Conservation (phyloP, 2,329 filamentous ascomycete genomes). For the Dothideomycetidae sp. region DNA sequence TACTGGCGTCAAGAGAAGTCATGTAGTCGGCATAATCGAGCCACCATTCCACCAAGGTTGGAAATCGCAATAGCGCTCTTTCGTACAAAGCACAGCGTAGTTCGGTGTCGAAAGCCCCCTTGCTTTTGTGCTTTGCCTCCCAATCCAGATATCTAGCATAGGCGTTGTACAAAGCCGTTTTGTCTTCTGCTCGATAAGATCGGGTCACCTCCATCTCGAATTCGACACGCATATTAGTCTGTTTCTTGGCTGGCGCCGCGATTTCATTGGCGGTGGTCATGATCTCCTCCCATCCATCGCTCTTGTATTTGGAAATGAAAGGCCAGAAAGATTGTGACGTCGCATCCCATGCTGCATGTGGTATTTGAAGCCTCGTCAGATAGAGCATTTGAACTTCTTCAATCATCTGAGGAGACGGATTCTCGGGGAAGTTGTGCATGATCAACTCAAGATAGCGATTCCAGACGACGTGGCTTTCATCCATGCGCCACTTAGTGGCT, state of each 20-base stretch:
- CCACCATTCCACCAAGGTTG: slow-evolving; percentile 64
- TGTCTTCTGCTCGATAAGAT: slow-evolving; percentile 43
- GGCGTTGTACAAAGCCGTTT: slow-evolving; percentile 39
- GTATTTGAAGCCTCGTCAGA: slow-evolving; percentile 53
- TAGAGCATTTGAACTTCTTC: slow-evolving; percentile 55
- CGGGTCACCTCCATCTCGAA: slow-evolving; percentile 53
- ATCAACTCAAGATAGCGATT: slow-evolving; percentile 62
- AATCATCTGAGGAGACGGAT: slow-evolving; percentile 42
- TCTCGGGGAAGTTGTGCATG: slow-evolving; percentile 49
- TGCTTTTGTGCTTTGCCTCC: slow-evolving; percentile 49
- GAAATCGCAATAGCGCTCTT: slow-evolving; percentile 60
- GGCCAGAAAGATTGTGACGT: slow-evolving; percentile 62
- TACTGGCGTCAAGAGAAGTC: slow-evolving; percentile 30
- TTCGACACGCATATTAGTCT: slow-evolving; percentile 49
- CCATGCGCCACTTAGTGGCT: slow-evolving; percentile 57
- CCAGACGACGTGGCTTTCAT: slow-evolving; percentile 67
- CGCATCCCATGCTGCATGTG: slow-evolving; percentile 60
- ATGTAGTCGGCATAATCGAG: slow-evolving; percentile 70
- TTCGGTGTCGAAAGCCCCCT: slow-evolving; percentile 31
- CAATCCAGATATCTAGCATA: slow-evolving; percentile 65
- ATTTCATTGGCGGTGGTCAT: slow-evolving; percentile 55
- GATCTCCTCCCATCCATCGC: slow-evolving; percentile 54
- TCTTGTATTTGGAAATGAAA: slow-evolving; percentile 52
- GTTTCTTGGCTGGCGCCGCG: slow-evolving; percentile 48
- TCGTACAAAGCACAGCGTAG: slow-evolving; percentile 55